Evolutionary conservation across 2,329 filamentous ascomycete species (phyloP).

Genomic region (Fusarium protoensiforme): DNA sequence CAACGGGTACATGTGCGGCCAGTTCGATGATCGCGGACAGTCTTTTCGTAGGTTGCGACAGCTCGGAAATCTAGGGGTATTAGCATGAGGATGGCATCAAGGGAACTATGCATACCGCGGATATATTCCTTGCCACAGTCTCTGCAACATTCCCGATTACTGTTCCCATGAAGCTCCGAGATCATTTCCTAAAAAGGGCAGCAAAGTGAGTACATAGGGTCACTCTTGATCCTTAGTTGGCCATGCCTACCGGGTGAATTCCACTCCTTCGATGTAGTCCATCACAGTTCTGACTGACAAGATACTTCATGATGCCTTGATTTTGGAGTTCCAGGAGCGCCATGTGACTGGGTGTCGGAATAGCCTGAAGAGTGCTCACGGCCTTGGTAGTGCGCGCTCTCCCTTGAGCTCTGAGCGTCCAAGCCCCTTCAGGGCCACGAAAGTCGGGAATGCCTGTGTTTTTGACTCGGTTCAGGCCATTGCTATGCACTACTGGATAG

Average conservation of each 20-base stretch:
- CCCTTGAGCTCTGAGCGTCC: constrained; percentile 58
- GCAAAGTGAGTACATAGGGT: not conserved
- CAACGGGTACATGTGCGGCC: constrained; percentile 56
- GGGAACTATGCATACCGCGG: constrained; percentile 44
- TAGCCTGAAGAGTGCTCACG: constrained; percentile 54
- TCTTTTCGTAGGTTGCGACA: constrained; percentile 55
- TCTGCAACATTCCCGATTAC: constrained; percentile 57
- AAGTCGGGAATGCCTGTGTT: constrained; percentile 58
- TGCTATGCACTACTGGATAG: rapidly evolving
- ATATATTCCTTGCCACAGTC: constrained; percentile 59
- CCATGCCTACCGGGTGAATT: constrained; percentile 52
- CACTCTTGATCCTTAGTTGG: rapidly evolving
- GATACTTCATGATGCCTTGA: constrained; percentile 53
- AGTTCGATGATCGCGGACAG: constrained; percentile 58
- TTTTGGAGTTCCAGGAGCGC: constrained; percentile 57
- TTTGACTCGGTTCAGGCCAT: no score
- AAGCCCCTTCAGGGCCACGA: constrained; percentile 57
- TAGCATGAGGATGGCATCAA: not conserved
- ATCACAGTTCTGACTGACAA: constrained; percentile 55
- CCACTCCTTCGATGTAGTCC: constrained; percentile 58
- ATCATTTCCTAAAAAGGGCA: constrained; percentile 49
- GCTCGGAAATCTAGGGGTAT: constrained; percentile 52
- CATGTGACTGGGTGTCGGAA: constrained; percentile 60
- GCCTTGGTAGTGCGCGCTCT: constrained; percentile 46
- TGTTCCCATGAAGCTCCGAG: constrained; percentile 61